Conservation (phyloP, 2,329 filamentous ascomycete species). For the Nigrospora sphaerica region DNA sequence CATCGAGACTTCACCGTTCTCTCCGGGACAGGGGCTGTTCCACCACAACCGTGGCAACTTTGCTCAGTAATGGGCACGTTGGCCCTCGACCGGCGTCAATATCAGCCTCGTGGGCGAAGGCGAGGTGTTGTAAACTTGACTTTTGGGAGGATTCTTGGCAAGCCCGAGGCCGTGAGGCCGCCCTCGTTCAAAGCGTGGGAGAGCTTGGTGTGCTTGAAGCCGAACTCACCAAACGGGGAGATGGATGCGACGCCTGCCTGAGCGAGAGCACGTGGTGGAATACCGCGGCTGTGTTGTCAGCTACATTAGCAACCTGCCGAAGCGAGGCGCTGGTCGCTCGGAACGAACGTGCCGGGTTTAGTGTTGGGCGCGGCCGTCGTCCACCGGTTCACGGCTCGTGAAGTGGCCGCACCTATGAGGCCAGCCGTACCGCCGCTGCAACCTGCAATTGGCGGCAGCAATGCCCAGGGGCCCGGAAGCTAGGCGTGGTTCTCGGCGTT, state of each 20-base stretch:
- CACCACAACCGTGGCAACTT: slow-evolving; percentile 33
- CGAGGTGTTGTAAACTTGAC: slow-evolving; percentile 34
- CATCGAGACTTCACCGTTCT: slow-evolving; percentile 29
- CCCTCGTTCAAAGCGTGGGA: slow-evolving; percentile 38
- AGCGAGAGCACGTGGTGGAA: no score
- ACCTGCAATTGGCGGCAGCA: no score
- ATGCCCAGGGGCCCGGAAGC: no score
- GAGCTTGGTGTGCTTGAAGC: slow-evolving; percentile 43
- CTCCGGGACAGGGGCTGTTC: slow-evolving; percentile 26
- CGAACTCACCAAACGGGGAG: slow-evolving; percentile 32
- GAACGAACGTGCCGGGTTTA: no score
- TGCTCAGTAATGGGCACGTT: slow-evolving; percentile 15
- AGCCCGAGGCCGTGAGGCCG: slow-evolving; percentile 37
- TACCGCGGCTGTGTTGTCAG: no score
- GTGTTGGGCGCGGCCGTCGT: no score
- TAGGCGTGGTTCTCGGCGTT: no score
- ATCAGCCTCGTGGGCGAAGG: slow-evolving; percentile 48
- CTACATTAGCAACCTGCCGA: no score
- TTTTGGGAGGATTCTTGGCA: slow-evolving; percentile 41
- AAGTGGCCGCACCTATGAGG: no score
- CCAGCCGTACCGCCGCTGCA: no score
- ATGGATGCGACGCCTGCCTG: slow-evolving; percentile 15
- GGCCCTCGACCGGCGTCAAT: slow-evolving; percentile 33
- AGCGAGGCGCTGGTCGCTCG: no score
- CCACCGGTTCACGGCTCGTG: no score